phyloP scores from a whole-genome alignment of 495 filamentous ascomycete species.

The Barbatosphaeria neglecta region DNA sequence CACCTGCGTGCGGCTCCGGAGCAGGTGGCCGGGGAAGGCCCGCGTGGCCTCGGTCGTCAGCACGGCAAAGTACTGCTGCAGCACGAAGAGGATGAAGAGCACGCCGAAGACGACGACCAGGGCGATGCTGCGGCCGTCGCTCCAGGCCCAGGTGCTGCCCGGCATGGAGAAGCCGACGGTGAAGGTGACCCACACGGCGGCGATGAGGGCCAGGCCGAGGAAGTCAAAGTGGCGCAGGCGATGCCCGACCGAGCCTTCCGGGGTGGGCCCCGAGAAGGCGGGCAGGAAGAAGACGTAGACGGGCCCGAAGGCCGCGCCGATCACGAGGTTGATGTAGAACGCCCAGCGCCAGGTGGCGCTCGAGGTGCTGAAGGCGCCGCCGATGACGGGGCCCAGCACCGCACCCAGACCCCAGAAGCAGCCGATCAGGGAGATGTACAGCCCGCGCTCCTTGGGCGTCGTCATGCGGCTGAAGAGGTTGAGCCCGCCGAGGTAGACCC shows the following conservation, averaged over 20 bases:
- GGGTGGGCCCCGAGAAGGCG: conserved; percentile 23
- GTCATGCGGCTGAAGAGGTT: conserved; percentile 32
- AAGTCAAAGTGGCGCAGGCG: conserved; percentile 32
- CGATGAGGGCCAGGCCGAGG: conserved; percentile 30
- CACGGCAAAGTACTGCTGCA: conserved; percentile 41
- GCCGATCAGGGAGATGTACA: conserved; percentile 33
- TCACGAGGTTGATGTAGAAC: conserved; percentile 59
- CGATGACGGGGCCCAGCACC: conserved; percentile 49
- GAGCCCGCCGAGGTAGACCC: conserved; percentile 39
- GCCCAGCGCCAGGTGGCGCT: conserved; percentile 47
- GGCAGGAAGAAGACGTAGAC: conserved; percentile 48
- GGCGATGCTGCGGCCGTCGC: conserved; percentile 38
- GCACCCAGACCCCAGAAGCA: conserved; percentile 40
- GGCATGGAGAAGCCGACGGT: conserved; percentile 46
- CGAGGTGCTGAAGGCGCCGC: conserved; percentile 46
- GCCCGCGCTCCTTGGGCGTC: conserved; percentile 28
- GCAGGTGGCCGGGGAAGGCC: conserved; percentile 44
- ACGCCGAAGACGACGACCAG: conserved; percentile 41
- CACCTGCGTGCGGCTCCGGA: conserved; percentile 28
- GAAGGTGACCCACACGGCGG: conserved; percentile 28
- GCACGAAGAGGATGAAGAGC: conserved; percentile 32
- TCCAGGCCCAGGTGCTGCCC: conserved; percentile 43
- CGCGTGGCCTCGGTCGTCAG: conserved; percentile 35
- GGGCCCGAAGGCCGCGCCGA: conserved; percentile 43
- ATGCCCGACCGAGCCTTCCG: conserved; percentile 19